phyloP scores from a whole-genome alignment of 140 eudicot species.

The Ambrosia hybrid region DNA sequence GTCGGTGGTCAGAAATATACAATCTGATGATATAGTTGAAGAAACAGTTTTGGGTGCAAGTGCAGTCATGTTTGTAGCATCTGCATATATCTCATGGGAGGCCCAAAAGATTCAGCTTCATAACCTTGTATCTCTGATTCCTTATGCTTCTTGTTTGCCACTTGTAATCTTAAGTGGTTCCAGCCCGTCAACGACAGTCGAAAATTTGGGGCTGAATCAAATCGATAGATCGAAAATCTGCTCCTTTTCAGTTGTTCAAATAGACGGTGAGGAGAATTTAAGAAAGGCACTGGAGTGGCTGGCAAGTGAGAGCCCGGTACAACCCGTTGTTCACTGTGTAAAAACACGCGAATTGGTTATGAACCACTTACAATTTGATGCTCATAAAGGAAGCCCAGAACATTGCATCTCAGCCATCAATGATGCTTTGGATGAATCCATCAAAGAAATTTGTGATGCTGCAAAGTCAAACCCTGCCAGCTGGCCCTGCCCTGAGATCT shows the following conservation, averaged over 20 bases:
- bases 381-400: slow-evolving; percentile 37
- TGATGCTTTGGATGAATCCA: slow-evolving; percentile 58
- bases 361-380: slow-evolving; percentile 43
- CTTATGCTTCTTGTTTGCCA: slow-evolving; percentile 68
- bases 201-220: slow-evolving; percentile 51
- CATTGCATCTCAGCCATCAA: slow-evolving; percentile 67
- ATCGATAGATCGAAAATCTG: slow-evolving; percentile 59
- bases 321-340: slow-evolving; percentile 46
- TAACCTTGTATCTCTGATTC: slow-evolving; percentile 51
- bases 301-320: slow-evolving; percentile 66
- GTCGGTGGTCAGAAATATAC: slow-evolving; percentile 58
- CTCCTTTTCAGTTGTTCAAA: slow-evolving; percentile 38
- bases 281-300: slow-evolving; percentile 80
- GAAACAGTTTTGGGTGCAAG: slow-evolving; percentile 59
- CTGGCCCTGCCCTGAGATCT: slow-evolving; percentile 93
- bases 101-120: slow-evolving; percentile 61
- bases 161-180: slow-evolving; percentile 56
- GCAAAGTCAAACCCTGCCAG: slow-evolving; percentile 54
- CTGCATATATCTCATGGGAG: slow-evolving; percentile 55
- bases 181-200: slow-evolving; percentile 36
- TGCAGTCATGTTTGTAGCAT: slow-evolving; percentile 67
- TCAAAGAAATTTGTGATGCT: slow-evolving; percentile 50
- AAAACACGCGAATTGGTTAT: slow-evolving; percentile 68
- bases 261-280: slow-evolving; percentile 49
- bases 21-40: slow-evolving; percentile 29